These are phyloP conservation scores for Xylariaceae sp. DNA, from an alignment of 2,329 filamentous ascomycete species.

Conservation along the genomic window DNA sequence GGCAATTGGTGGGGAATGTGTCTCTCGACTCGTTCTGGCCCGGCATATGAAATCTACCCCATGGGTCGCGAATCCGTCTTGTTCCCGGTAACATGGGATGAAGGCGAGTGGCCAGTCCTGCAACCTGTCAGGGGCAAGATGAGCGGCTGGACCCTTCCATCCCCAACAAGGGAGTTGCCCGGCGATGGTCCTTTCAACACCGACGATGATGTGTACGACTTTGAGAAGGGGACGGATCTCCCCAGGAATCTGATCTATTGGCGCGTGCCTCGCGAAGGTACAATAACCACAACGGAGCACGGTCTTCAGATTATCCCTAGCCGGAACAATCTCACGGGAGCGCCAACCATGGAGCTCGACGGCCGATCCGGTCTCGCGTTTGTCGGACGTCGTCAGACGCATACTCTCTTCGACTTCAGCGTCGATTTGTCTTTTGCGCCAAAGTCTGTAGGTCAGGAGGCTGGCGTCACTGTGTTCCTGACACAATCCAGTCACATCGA, in stretches of 20 bases:
- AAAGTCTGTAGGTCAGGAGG: conserved; percentile 27
- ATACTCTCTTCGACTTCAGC: conserved; percentile 31
- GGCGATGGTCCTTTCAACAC: conserved; percentile 30
- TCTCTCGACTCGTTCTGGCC: conserved; percentile 42
- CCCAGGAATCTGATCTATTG: conserved; percentile 32
- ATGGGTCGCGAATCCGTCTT: conserved; percentile 51
- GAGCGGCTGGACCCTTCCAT: conserved; percentile 39
- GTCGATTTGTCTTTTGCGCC: conserved; percentile 31
- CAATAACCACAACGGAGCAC: conserved; percentile 20
- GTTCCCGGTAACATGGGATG: conserved; percentile 41
- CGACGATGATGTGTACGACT: conserved; percentile 24
- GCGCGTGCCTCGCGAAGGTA: conserved; percentile 29
- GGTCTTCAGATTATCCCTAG: conserved; percentile 29
- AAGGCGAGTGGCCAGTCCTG: conserved; percentile 44
- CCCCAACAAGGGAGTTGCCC: conserved; percentile 30
- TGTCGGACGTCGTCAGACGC: conserved; percentile 31
- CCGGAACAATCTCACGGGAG: conserved; percentile 28
- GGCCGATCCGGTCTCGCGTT: conserved; percentile 28
- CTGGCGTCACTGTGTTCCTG: conserved; percentile 33
- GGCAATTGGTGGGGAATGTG: conserved; percentile 51
- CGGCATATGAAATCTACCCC: conserved; percentile 39
- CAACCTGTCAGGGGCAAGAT: conserved; percentile 40
- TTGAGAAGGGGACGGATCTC: conserved; percentile 19
- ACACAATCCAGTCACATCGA: conserved; percentile 33
- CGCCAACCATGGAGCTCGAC: conserved; percentile 17